These are phyloP conservation scores for Scytalidium sp. DNA, from an alignment of 2,329 filamentous ascomycete species.

Conservation along the genomic window DNA sequence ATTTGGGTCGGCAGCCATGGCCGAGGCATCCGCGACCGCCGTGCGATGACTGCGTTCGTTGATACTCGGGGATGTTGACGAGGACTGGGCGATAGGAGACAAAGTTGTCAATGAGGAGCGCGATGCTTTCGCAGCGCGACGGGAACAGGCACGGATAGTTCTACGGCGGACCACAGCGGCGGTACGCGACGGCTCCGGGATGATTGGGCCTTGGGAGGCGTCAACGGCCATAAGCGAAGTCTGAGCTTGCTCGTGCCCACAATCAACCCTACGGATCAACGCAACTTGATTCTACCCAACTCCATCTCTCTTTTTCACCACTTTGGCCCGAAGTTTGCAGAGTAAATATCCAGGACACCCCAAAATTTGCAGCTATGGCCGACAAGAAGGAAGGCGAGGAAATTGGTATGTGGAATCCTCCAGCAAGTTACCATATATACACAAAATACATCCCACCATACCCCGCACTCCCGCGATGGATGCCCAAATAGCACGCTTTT, in stretches of 20 bases:
- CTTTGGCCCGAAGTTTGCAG: background rate
- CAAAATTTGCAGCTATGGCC: conserved; percentile 30
- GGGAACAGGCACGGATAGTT: background rate
- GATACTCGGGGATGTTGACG: background rate
- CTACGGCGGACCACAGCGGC: background rate
- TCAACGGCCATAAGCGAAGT: background rate
- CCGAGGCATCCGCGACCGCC: conserved; percentile 25
- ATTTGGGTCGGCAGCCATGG: conserved; percentile 28
- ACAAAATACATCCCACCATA: background rate
- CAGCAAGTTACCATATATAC: conserved; percentile 10
- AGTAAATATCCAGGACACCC: background rate
- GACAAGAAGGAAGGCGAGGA: conserved; percentile 38
- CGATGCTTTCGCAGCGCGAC: background rate
- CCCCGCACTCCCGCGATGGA: background rate
- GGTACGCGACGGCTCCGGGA: background rate
- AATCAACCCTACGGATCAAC: background rate
- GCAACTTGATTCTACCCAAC: background rate
- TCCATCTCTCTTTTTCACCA: background rate
- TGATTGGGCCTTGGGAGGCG: background rate
- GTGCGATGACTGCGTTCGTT: conserved; percentile 11
- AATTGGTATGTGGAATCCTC: conserved; percentile 33
- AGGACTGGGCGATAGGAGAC: background rate
- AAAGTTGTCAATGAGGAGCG: background rate
- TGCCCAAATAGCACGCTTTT: background rate
- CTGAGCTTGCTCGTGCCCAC: background rate